phyloP scores from a whole-genome alignment of 257 asterid species.

The Jasminum sambac region DNA sequence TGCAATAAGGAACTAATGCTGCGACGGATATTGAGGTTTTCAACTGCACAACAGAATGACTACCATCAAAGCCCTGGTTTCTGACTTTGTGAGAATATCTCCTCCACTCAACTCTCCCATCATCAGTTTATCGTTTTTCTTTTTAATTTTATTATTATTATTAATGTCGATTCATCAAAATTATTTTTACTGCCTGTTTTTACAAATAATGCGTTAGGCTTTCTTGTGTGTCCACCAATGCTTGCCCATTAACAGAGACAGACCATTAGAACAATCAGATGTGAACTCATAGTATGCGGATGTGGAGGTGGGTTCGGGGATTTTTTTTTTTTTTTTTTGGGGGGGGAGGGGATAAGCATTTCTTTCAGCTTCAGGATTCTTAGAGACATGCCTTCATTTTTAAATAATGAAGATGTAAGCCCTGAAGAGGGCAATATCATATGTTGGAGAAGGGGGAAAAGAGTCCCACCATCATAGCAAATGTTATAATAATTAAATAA shows the following conservation, averaged over 20 bases:
- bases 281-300: not conserved
- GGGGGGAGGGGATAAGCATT: slow-evolving; percentile 5
- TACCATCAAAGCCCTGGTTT: slow-evolving; percentile 20
- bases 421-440: not conserved
- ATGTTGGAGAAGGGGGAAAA: not conserved
- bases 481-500: no score
- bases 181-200: not conserved
- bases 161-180: not conserved
- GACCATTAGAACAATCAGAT: slow-evolving; percentile 18
- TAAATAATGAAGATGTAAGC: no score
- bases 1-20: slow-evolving; percentile 1
- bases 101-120: slow-evolving; percentile 1
- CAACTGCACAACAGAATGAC: not conserved
- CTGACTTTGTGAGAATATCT: slow-evolving; percentile 1
- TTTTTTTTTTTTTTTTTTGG: no score
- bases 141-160: no score
- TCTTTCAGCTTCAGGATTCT: not conserved
- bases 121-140: not conserved
- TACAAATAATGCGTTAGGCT: not conserved
- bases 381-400: slow-evolving; percentile 2
- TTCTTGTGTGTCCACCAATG: slow-evolving; percentile 12
- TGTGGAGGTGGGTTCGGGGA: no score
- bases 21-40: not conserved
- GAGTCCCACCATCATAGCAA: no score
- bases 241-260: slow-evolving; percentile 9